Base-by-base conservation (phyloP, 2,329 filamentous ascomycete species). In the Fusarium bactridioides region DNA sequence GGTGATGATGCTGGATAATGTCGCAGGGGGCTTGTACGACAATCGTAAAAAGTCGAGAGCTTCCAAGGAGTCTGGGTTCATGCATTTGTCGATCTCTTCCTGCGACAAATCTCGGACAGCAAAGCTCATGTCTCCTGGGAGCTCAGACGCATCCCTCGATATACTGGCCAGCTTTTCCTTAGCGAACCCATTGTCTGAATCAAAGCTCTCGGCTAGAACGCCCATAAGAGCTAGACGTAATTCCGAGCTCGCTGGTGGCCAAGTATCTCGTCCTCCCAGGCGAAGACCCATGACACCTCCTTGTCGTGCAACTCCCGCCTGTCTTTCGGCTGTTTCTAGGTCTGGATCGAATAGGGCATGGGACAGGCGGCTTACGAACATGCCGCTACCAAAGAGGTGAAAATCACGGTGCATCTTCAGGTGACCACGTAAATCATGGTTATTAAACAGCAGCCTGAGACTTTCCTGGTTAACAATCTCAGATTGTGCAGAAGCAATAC, bases 201-300 rank as follows among this genome's bases (percentile, higher is more conserved):
- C 81, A 74, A 94, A 94, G 71, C 90, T 93, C 72, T 98, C 95
- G 4, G 88, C 87, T 11, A 98, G 84, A 2, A 98, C 88, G 0
- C 94, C 94, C 88, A 95, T 97, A 23, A 99, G 85, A 1, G 94
- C 94, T 10, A 98, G 86, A 15, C 94, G 90, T n/a, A 99, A 84
- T 80, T 98, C 96, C 1, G 95, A 98, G 80, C 93, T 97, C 29
- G 94, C 94, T 9, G 96, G 96, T 31, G 96, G 96, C 96, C 96
- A 98, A 37, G 87, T 93, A 61, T 93, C 90, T 76, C 94, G 89
- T 5, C 89, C 90, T n/a, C 93, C 93, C 2, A 98, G 85, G 44
- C 94, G 92, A 44, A 98, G 85, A 2, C 96, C 95, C 86, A 97
- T 95, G 19, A 89, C 84, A 64, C 91, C 88, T 54, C 93, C 91